Conservation (phyloP, 176 grass and related monocot genomes). For the Bolboschoenus planiculmis region DNA sequence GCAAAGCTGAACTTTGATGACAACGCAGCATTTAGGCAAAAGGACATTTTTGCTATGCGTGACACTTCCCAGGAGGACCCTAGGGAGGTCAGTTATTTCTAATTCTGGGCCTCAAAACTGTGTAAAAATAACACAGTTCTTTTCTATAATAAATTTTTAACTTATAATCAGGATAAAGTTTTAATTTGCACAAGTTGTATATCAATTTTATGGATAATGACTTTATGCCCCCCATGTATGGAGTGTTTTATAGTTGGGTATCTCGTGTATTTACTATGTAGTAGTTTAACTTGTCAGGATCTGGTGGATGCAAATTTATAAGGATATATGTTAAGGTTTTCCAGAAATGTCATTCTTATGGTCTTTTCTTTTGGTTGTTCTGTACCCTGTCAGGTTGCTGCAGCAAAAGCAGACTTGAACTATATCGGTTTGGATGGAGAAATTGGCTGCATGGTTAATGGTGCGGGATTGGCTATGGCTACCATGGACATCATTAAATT, state of each 20-base stretch:
- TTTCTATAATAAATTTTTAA: neutral
- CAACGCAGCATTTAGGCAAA: slow-evolving; percentile 91
- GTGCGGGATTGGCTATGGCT: slow-evolving; percentile 98
- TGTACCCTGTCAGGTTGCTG: slow-evolving; percentile 54
- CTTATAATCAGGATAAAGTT: neutral
- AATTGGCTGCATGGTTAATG: slow-evolving; percentile 99
- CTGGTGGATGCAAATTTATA: neutral
- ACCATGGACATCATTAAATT: slow-evolving; percentile 99
- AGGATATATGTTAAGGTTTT: neutral
- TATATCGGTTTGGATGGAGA: slow-evolving; percentile 98
- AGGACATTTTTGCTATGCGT: slow-evolving; percentile 85
- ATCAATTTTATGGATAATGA: neutral
- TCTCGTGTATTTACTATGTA: neutral
- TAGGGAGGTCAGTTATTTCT: slow-evolving; percentile 53
- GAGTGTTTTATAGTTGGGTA: neutral
- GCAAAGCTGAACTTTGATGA: slow-evolving; percentile 99
- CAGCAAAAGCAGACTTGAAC: slow-evolving; percentile 95
- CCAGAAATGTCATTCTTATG: neutral
- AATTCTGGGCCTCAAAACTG: neutral
- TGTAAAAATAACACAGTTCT: neutral
- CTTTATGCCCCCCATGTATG: neutral
- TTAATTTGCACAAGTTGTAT: neutral
- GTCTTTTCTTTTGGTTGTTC: neutral
- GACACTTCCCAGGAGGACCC: slow-evolving; percentile 97
- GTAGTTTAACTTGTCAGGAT: neutral